Percentiles rank a stretch among this genome's conserved stretches.
phyloP scores from a whole-genome alignment of 805 yeast species.

The Lachancea sp. region DNA sequence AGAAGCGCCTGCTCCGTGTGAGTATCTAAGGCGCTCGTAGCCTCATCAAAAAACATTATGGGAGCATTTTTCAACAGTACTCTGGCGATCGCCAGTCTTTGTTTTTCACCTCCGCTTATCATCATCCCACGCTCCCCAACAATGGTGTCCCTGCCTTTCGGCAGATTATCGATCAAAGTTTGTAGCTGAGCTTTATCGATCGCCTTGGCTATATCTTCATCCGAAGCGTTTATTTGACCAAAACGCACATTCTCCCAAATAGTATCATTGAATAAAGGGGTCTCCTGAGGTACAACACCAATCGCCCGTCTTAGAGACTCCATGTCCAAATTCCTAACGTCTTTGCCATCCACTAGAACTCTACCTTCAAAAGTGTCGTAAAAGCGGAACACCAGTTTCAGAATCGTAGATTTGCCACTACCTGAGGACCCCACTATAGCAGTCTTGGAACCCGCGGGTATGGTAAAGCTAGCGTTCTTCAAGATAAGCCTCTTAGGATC shows the following conservation, averaged over 20 bases:
- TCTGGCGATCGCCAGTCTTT: conserved; percentile 88
- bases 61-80: conserved; percentile 80
- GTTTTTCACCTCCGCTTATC: conserved; percentile 99
- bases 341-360: conserved; percentile 83
- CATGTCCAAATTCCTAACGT: conserved; percentile 64
- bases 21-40: conserved; percentile 93
- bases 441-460: conserved; percentile 86
- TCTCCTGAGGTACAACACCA: conserved; percentile 97
- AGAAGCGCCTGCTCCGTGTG: conserved; percentile 87
- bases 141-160: conserved; percentile 76
- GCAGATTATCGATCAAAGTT: conserved; percentile 57
- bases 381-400: conserved; percentile 79
- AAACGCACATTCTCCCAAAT: conserved; percentile 82
- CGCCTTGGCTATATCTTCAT: conserved; percentile 60
- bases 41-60: conserved; percentile 93
- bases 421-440: conserved; percentile 98
- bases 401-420: conserved; percentile 86
- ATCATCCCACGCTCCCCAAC: conserved; percentile 98
- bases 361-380: conserved; percentile 78
- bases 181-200: conserved; percentile 67
- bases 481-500: conserved; percentile 84
- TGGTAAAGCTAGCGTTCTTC: conserved; percentile 69
- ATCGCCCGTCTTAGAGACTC: conserved; percentile 67
- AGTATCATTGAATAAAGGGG: conserved; percentile 90
- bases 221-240: conserved; percentile 69